phyloP scores from a whole-genome alignment of 441 rosid species.

The Biscutella laevigata region DNA sequence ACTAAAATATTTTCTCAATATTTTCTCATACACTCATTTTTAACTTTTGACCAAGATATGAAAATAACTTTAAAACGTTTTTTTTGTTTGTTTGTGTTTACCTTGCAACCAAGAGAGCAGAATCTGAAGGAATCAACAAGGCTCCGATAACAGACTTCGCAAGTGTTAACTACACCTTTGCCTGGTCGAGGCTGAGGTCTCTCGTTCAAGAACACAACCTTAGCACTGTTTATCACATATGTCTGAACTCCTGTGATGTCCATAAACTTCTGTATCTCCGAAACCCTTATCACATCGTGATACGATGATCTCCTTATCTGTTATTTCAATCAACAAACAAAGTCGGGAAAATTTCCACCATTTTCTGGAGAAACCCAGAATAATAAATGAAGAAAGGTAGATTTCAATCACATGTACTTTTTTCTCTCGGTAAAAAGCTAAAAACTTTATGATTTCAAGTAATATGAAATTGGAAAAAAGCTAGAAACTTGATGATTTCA shows the following conservation, averaged over 20 bases:
- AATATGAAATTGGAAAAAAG: too few species aligned
- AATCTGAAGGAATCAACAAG: conserved; percentile 90
- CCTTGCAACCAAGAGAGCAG: conserved; percentile 98
- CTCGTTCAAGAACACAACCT: conserved; percentile 87
- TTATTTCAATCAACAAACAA: not conserved
- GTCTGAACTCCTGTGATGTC: conserved; percentile 91
- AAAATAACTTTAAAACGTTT: too few species aligned
- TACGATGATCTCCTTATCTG: conserved; percentile 97
- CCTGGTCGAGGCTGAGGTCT: conserved; percentile 97
- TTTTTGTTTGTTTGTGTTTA: too few species aligned
- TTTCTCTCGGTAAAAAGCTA: not conserved
- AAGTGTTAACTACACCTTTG: conserved; percentile 87
- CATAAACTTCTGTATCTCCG: conserved; percentile 75
- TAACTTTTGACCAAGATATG: too few species aligned
- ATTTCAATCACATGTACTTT: not conserved
- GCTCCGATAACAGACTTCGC: conserved; percentile 86
- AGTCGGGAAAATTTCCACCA: not conserved
- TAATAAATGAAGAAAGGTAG: not conserved
- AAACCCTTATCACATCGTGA: conserved; percentile 91
- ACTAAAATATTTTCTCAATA: not conserved
- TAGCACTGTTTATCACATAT: conserved; percentile 90
- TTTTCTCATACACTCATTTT: too few species aligned
- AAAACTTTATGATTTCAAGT: too few species aligned
- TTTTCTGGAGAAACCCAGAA: not conserved
- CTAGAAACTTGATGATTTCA: not conserved